phyloP scores from a whole-genome alignment of 164 flowering plant species.

The Vitis labrusca region DNA sequence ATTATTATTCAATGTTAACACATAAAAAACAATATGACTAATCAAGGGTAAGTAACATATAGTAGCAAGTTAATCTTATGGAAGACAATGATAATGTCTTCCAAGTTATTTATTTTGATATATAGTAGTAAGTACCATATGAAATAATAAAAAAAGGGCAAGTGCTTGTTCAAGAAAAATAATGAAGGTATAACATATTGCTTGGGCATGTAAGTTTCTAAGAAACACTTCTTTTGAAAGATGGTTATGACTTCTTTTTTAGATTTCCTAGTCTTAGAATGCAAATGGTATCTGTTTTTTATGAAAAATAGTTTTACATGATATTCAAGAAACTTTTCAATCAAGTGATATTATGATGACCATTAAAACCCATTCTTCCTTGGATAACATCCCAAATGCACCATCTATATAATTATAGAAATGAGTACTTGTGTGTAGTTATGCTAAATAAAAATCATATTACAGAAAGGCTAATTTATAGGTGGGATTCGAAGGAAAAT shows the following conservation, averaged over 20 bases:
- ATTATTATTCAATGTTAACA: too few relatives aligned
- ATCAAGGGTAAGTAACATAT: too few relatives aligned
- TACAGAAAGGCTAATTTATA: background rate
- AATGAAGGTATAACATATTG: too few relatives aligned
- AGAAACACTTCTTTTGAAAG: too few relatives aligned
- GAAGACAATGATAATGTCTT: background rate
- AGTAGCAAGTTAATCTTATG: background rate
- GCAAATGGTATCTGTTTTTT: too few relatives aligned
- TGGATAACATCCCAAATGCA: background rate
- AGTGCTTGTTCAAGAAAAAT: background rate
- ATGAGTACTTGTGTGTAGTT: background rate
- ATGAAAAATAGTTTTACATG: too few relatives aligned
- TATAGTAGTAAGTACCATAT: background rate
- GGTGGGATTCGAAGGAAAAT: too few relatives aligned
- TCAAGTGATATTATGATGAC: background rate
- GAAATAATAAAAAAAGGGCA: background rate
- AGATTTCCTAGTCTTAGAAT: too few relatives aligned
- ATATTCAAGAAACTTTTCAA: background rate
- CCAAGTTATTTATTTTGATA: background rate
- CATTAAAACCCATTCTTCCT: background rate
- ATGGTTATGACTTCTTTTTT: too few relatives aligned
- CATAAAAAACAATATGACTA: too few relatives aligned
- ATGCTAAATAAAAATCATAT: background rate
- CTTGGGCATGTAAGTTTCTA: too few relatives aligned
- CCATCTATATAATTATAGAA: background rate